These are phyloP conservation scores for Solanum hybrid DNA, from an alignment of 305 asterid genomes.

Conservation along the genomic window DNA sequence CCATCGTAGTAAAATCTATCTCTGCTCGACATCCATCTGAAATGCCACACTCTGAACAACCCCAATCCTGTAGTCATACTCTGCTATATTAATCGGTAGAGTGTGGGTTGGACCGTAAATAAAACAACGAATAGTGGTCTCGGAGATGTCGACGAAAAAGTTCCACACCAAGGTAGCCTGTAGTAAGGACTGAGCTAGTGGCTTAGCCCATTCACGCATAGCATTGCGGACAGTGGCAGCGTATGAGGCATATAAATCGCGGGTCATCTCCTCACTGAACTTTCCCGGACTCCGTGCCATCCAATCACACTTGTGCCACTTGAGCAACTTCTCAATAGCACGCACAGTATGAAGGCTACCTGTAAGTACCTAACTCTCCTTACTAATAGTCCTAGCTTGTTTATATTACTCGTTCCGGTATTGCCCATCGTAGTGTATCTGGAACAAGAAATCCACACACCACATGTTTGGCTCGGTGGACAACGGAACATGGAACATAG, in stretches of 20 bases:
- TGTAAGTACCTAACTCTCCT: too few species aligned
- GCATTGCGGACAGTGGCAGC: not conserved
- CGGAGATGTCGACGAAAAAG: too few species aligned
- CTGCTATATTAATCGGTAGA: too few species aligned
- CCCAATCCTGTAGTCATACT: too few species aligned
- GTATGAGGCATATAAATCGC: not conserved
- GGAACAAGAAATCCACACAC: not conserved
- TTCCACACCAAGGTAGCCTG: not conserved
- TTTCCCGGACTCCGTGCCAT: not conserved
- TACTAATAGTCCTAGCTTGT: too few species aligned
- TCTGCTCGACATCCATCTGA: too few species aligned
- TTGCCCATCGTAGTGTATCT: not conserved
- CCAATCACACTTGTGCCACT: not conserved
- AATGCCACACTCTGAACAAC: too few species aligned
- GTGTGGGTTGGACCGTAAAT: too few species aligned
- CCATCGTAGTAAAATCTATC: too few species aligned
- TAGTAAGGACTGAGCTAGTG: not conserved
- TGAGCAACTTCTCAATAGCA: not conserved
- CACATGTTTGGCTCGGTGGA: not conserved
- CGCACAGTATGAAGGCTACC: not conserved
- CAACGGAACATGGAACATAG: not conserved
- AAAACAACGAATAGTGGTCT: too few species aligned
- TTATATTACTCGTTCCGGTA: not conserved
- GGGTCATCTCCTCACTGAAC: not conserved
- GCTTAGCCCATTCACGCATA: not conserved